Percentiles rank a stretch among this genome's conserved stretches.
Conservation (phyloP, 192 early-diverging fungal species). For the Backusella morwellensis region DNA sequence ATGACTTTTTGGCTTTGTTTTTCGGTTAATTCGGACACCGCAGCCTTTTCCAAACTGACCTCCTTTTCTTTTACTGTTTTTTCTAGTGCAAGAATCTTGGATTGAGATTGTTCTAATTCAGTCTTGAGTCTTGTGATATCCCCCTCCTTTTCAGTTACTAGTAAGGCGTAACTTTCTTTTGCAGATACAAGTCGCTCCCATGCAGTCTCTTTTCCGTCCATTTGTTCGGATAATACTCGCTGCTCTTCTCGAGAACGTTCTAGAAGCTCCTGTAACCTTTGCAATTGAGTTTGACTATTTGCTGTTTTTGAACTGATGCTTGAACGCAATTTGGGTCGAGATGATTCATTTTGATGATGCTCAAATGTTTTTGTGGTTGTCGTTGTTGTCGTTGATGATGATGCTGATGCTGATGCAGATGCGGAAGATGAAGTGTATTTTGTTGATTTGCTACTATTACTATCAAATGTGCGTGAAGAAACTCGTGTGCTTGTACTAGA, state of each 20-base stretch:
- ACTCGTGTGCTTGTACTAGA: not conserved
- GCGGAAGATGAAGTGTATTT: not conserved
- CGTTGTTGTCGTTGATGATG: not conserved
- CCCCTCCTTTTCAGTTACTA: constrained; percentile 19
- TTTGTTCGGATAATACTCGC: constrained; percentile 5
- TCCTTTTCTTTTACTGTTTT: constrained; percentile 1
- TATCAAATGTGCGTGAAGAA: not conserved
- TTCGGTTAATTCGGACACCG: not conserved
- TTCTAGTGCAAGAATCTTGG: not conserved
- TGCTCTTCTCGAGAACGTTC: constrained; percentile 22
- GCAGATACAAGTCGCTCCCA: constrained; percentile 27
- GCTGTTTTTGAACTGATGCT: not conserved
- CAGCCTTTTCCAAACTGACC: not conserved
- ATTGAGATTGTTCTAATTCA: not conserved
- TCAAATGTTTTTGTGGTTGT: not conserved
- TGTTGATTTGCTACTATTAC: not conserved
- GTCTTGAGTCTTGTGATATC: not conserved
- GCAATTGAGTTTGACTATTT: not conserved
- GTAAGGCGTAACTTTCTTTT: constrained; percentile 27
- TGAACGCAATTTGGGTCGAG: not conserved
- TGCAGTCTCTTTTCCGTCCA: constrained; percentile 19
- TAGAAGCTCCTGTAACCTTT: constrained; percentile 12
- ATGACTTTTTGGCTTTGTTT: constrained; percentile 14
- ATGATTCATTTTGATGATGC: not conserved
- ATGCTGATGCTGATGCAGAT: not conserved